Base-by-base conservation (phyloP, 768 basidiomycete species). In the Phylloporus rhodoxanthus region DNA sequence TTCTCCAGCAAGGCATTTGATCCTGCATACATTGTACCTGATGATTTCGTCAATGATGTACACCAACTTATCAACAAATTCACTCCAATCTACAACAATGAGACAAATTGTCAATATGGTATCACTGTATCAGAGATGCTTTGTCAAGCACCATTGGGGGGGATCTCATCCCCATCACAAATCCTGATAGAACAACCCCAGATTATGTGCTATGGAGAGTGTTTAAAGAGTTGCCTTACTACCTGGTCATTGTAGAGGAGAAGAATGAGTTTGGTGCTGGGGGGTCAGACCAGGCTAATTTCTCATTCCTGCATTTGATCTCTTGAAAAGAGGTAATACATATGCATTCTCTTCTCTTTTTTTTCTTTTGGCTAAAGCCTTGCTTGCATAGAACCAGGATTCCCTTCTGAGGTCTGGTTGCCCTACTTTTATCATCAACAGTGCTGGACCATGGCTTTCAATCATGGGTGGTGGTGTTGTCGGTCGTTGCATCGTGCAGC, bases 381-480 rank as follows among this genome's bases (percentile, higher is more conserved):
- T 7, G 26, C 23, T 14, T 9, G 0, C 43, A 2, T 39, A 66
- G 64, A 51, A 55, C 8, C 8, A 4, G 0, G 7, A n/a, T 1
- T n/a, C 66, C 23, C 29, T 28, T 34, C 33, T 54, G 11, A 50
- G 7, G 34, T 65, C 52, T 43, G 65, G 58, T 45, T 68, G 62
- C 36, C 71, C 71, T 2, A 30, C 58, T 9, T 71, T 71, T 47
- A 15, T 71, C 0, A 14, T 57, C 0, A 43, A 42, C 3, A 21
- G 43, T 29, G 54, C 50, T 2, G 47, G 50, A 37, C 56, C 70
- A 13, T 68, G 62, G 61, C 34, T 73, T 9, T 23, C 46, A 15
- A 53, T 73, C 36, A 52, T 68, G 45, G 70, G 72, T n/a, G 66
- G 52, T 20, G 52, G 72, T 6, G 21, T 66, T 13, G 67, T 65